Percentiles rank a stretch among this genome's conserved stretches.
Conservation (phyloP, 176 grass and related monocot genomes). For the Bonia amplexicaulis region DNA sequence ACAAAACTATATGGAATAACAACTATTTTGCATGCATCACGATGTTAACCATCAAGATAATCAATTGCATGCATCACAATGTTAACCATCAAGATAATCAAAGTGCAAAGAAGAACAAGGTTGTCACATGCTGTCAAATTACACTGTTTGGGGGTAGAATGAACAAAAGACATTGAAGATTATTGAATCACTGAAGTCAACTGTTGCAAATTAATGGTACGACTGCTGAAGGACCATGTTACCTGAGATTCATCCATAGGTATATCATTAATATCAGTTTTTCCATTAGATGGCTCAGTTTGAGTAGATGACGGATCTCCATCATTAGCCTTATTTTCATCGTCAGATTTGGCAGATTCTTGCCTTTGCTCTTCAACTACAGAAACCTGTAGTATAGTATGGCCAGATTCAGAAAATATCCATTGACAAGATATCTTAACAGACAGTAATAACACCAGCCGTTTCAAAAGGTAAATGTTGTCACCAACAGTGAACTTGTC, state of each 20-base stretch:
- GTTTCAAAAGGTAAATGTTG: background rate
- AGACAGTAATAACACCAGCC: background rate
- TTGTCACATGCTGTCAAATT: background rate
- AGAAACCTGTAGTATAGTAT: conserved; percentile 43
- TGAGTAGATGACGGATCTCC: conserved; percentile 37
- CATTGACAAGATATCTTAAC: background rate
- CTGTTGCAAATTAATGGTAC: background rate
- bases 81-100: background rate
- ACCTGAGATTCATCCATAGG: conserved; percentile 59
- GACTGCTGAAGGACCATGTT: background rate
- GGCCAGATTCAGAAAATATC: conserved; percentile 28
- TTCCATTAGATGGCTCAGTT: conserved; percentile 47
- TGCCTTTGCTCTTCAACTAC: conserved; percentile 57
- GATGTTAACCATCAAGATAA: background rate
- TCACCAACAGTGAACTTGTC: background rate
- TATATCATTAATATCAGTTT: conserved; percentile 54
- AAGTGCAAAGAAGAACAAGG: background rate
- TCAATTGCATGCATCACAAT: background rate
- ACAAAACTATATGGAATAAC: conserved; percentile 3
- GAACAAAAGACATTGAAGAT: background rate
- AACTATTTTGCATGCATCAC: background rate
- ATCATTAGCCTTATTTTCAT: conserved; percentile 49
- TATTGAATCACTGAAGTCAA: background rate
- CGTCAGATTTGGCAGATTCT: conserved; percentile 55
- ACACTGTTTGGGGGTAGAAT: background rate